A percentile compares a stretch with the other conserved stretches of the same genome.
Evolutionary conservation across 2,329 filamentous ascomycete species (phyloP).

Genomic region (Paecilomyces variotii): DNA sequence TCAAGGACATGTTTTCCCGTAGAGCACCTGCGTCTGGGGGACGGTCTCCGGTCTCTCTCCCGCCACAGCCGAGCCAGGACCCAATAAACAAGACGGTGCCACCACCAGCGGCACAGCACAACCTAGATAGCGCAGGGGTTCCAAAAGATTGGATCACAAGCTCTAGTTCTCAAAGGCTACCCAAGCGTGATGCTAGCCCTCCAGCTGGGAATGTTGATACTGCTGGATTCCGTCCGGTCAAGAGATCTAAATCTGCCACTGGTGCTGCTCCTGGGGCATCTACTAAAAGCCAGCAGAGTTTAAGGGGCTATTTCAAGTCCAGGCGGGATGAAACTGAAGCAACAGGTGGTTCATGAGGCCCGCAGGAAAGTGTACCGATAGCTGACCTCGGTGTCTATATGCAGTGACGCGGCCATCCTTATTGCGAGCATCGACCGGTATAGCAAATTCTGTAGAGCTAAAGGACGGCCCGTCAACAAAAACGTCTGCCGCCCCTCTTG

Average conservation of each 20-base stretch:
- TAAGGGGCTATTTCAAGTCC: conserved; percentile 74
- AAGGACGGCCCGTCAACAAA: not conserved
- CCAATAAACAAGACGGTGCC: not conserved
- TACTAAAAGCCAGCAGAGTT: conserved; percentile 50
- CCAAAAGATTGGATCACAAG: not conserved
- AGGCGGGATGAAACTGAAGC: conserved; percentile 26
- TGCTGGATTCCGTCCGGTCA: conserved; percentile 26
- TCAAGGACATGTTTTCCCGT: conserved; percentile 84
- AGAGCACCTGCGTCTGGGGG: conserved; percentile 34
- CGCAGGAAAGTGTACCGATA: not conserved
- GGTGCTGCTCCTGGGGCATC: conserved; percentile 13
- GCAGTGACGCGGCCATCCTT: not conserved
- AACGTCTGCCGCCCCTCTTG: not conserved
- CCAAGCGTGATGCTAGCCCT: conserved; percentile 18
- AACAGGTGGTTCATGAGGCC: conserved; percentile 7
- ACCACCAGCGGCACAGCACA: not conserved
- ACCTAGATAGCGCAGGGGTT: not conserved
- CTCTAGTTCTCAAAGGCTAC: not conserved
- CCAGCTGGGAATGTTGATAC: conserved; percentile 20
- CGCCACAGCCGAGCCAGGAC: not conserved
- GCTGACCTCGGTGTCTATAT: not conserved
- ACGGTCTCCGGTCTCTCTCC: conserved; percentile 6
- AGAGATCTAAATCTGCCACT: conserved; percentile 43
- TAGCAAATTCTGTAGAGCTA: not conserved
- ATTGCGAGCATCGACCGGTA: not conserved